Conservation (phyloP, 306 rosid genomes). For the Morella rubra region DNA sequence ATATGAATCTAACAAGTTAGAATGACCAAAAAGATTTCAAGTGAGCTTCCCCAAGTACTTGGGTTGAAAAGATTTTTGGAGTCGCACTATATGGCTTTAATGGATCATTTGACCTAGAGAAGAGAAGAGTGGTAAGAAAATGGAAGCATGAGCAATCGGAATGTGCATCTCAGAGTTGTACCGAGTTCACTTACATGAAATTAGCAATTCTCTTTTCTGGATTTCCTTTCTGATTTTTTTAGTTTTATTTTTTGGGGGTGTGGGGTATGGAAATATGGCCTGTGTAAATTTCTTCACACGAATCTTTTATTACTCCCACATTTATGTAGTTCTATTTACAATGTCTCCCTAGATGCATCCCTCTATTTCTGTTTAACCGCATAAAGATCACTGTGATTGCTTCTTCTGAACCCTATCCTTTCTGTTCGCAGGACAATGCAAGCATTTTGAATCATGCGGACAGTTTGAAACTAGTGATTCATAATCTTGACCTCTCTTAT, state of each 20-base stretch:
- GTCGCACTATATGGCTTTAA: not conserved
- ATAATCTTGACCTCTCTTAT: slow-evolving; percentile 83
- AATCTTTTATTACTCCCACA: not conserved
- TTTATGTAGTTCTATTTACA: not conserved
- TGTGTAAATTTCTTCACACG: not conserved
- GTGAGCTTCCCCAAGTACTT: not conserved
- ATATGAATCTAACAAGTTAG: not conserved
- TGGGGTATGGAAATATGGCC: not conserved
- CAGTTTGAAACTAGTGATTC: slow-evolving; percentile 67
- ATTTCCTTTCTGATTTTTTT: no score
- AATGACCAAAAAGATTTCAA: not conserved
- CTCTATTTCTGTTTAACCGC: not conserved
- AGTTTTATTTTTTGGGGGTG: not conserved
- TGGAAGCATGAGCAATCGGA: no score
- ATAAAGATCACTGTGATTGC: slow-evolving; percentile 2
- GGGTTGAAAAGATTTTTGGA: not conserved
- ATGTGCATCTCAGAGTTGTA: no score
- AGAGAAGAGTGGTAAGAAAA: not conserved
- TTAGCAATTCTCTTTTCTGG: no score
- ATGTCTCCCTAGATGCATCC: not conserved
- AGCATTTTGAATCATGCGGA: slow-evolving; percentile 63
- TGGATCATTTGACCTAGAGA: not conserved
- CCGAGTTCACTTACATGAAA: no score
- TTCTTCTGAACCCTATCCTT: not conserved
- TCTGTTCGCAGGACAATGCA: slow-evolving; percentile 49